phyloP scores from a whole-genome alignment of 768 basidiomycete species.

The Lactarius hengduanensis region DNA sequence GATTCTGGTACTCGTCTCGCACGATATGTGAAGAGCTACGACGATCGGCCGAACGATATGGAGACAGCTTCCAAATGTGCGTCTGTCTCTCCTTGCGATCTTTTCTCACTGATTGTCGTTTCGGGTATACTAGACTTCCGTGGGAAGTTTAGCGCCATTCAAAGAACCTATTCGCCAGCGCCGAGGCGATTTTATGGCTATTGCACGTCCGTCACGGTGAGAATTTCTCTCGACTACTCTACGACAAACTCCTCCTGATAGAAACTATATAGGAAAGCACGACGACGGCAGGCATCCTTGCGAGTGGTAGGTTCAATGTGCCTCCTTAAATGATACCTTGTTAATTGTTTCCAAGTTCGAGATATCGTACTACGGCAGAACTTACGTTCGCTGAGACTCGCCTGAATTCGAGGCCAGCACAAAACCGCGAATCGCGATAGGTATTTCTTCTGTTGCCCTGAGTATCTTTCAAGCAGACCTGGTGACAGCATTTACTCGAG shows the following conservation, averaged over 20 bases:
- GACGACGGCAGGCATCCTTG: constrained; percentile 74
- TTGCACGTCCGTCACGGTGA: constrained; percentile 71
- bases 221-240: constrained; percentile 26
- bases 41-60: constrained; percentile 64
- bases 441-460: background rate
- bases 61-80: constrained; percentile 67
- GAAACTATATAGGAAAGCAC: constrained; percentile 50
- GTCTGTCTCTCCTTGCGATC: constrained; percentile 29
- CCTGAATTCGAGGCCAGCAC: constrained; percentile 3
- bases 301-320: constrained; percentile 53
- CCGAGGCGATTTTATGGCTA: constrained; percentile 78
- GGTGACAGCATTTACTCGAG: constrained; percentile 7
- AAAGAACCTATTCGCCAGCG: constrained; percentile 69
- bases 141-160: constrained; percentile 72
- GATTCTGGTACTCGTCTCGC: constrained; percentile 58
- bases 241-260: constrained; percentile 2
- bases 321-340: background rate
- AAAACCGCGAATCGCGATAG: background rate
- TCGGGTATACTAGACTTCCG: constrained; percentile 49
- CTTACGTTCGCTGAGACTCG: constrained; percentile 26
- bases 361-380: constrained; percentile 29
- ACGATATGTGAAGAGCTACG: constrained; percentile 72
- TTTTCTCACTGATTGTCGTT: background rate
- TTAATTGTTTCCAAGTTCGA: constrained; percentile 26
- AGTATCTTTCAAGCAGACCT: background rate